Evolutionary conservation across 768 basidiomycete species (phyloP).

Genomic region (Mycena galopus): DNA sequence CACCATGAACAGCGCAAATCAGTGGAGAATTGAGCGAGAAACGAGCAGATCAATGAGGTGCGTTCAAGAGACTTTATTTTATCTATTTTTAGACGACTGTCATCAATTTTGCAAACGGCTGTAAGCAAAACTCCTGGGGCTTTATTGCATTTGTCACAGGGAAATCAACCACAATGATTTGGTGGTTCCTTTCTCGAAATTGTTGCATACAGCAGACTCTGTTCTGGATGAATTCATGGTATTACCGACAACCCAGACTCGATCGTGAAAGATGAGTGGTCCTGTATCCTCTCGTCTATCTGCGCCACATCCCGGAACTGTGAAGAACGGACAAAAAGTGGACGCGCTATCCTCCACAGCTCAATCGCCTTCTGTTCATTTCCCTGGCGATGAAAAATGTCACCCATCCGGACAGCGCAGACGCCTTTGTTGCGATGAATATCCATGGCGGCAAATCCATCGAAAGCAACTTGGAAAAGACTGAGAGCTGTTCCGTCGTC

Average conservation of each 20-base stretch:
- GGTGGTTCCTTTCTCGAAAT: no score
- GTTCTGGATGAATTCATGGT: not conserved
- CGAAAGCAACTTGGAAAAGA: constrained; percentile 19
- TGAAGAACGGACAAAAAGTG: not conserved
- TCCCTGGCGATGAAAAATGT: constrained; percentile 4
- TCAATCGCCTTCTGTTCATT: not conserved
- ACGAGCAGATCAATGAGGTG: no score
- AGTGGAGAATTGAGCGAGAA: no score
- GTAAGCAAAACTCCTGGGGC: no score
- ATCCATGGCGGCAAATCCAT: constrained; percentile 20
- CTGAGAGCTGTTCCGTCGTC: constrained; percentile 9
- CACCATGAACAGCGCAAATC: no score
- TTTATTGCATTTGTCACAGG: no score
- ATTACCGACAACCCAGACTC: constrained; percentile 3
- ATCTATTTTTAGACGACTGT: no score
- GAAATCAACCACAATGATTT: no score
- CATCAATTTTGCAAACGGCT: no score
- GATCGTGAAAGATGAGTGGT: not conserved
- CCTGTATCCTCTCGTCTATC: constrained; percentile 9
- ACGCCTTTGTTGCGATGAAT: constrained; percentile 15
- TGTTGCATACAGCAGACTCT: not conserved
- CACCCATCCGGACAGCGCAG: constrained; percentile 2
- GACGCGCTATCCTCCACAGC: constrained; percentile 1
- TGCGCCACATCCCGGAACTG: not conserved
- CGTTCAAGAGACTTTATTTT: no score